Evolutionary conservation across 2,329 filamentous ascomycete species (phyloP).

Genomic region (Colletotrichum salicis): DNA sequence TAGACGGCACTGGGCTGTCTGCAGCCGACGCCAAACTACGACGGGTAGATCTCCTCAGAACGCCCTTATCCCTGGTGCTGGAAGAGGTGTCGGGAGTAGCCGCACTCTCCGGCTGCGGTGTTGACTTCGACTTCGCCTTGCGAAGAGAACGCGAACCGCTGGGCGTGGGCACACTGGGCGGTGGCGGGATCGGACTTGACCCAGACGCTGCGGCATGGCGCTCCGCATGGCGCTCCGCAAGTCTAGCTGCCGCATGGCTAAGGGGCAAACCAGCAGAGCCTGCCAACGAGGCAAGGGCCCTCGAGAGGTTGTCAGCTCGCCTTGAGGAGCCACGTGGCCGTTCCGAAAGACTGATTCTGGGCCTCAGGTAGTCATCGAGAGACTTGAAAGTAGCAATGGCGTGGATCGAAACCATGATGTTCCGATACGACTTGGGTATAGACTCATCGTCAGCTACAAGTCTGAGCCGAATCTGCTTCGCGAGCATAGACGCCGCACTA

Average conservation of each 20-base stretch:
- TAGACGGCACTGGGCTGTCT: constrained; percentile 62
- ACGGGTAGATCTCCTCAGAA: constrained; percentile 71
- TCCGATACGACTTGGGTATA: constrained; percentile 86
- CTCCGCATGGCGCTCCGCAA: constrained; percentile 59
- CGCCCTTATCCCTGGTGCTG: constrained; percentile 66
- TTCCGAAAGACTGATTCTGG: constrained; percentile 85
- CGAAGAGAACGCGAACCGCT: constrained; percentile 57
- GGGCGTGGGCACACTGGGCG: constrained; percentile 48
- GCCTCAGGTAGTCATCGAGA: constrained; percentile 92
- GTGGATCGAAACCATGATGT: constrained; percentile 98
- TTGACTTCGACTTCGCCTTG: constrained; percentile 59
- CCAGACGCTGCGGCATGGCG: constrained; percentile 52
- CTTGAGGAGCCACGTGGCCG: constrained; percentile 70
- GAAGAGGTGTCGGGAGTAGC: constrained; percentile 57
- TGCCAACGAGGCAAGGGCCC: constrained; percentile 80
- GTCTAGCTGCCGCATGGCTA: constrained; percentile 56
- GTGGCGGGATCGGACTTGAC: constrained; percentile 48
- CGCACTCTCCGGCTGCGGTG: constrained; percentile 52
- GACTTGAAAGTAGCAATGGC: constrained; percentile 98
- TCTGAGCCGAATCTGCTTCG: constrained; percentile 91
- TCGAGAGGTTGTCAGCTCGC: constrained; percentile 70
- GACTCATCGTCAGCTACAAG: constrained; percentile 90
- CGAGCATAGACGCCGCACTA: constrained; percentile 94
- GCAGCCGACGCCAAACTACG: constrained; percentile 61
- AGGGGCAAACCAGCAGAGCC: constrained; percentile 73